A percentile compares a stretch with the other conserved stretches of the same genome.
These are phyloP conservation scores for Excoecaria cochinchinensis DNA, from an alignment of 345 rosid species.

Conservation along the genomic window DNA sequence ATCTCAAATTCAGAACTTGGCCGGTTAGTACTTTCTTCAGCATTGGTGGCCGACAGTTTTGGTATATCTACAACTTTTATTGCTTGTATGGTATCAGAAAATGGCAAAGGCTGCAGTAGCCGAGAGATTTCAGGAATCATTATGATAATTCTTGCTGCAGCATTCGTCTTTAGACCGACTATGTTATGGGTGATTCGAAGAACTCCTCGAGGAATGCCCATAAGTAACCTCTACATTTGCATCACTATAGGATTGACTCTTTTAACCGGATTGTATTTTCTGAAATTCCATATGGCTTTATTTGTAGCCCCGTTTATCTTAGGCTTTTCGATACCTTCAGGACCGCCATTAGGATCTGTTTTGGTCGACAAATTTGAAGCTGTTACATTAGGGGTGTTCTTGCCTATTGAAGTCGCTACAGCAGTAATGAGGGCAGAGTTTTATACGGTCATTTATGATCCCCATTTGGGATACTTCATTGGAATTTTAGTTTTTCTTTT, in stretches of 20 bases:
- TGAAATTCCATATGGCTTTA: conserved; percentile 3
- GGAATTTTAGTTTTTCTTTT: not conserved
- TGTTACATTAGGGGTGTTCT: conserved; percentile 28
- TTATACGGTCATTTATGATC: not conserved
- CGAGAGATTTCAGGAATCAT: not conserved
- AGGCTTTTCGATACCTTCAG: conserved; percentile 46
- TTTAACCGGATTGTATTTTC: not conserved
- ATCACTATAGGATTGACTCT: conserved; percentile 17
- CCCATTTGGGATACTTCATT: not conserved
- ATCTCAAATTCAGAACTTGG: conserved; percentile 12
- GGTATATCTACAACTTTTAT: not conserved
- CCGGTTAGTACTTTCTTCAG: not conserved
- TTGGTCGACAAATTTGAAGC: conserved; percentile 33
- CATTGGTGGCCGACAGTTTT: not conserved
- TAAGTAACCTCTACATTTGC: conserved; percentile 20
- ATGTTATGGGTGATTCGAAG: conserved; percentile 37
- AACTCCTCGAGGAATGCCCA: conserved; percentile 35
- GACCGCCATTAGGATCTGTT: conserved; percentile 45
- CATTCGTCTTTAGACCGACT: conserved; percentile 22
- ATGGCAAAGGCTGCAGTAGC: not conserved
- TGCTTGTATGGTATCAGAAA: too few species aligned
- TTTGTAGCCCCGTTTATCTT: conserved; percentile 28
- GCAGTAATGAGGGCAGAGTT: conserved; percentile 32
- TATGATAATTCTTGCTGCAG: not conserved
- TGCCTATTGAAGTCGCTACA: conserved; percentile 28